Percentiles rank a stretch among this genome's conserved stretches.
phyloP scores from a whole-genome alignment of 2,329 filamentous ascomycete genomes.

The Botrytis porri region DNA sequence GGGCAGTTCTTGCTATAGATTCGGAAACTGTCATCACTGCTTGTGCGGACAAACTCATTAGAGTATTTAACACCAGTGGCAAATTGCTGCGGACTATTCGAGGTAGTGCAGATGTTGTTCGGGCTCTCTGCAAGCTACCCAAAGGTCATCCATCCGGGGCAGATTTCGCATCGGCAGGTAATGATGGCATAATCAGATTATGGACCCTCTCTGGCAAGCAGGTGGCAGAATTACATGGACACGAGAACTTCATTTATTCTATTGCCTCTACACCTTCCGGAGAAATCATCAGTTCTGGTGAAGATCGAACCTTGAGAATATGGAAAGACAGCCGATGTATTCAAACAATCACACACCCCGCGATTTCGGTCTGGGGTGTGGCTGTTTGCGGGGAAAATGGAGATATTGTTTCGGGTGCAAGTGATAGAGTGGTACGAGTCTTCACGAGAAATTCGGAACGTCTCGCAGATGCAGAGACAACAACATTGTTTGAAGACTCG shows the following conservation, averaged over 20 bases:
- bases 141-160: conserved; percentile 73
- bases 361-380: conserved; percentile 93
- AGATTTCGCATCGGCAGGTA: conserved; percentile 92
- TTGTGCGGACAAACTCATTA: conserved; percentile 85
- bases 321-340: conserved; percentile 82
- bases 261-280: conserved; percentile 74
- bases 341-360: conserved; percentile 95
- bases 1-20: conserved; percentile 86
- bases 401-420: conserved; percentile 91
- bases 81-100: conserved; percentile 62
- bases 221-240: conserved; percentile 75
- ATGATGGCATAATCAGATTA: conserved; percentile 82
- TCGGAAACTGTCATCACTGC: conserved; percentile 81
- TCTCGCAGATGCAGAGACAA: conserved; percentile 63
- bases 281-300: conserved; percentile 85
- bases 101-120: conserved; percentile 77
- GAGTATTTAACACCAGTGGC: conserved; percentile 69
- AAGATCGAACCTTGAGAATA: conserved; percentile 88
- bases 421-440: conserved; percentile 79
- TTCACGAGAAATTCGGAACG: conserved; percentile 74
- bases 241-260: conserved; percentile 94
- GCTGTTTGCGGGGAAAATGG: conserved; percentile 78
- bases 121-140: conserved; percentile 83
- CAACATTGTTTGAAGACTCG: conserved; percentile 75
- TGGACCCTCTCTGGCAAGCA: conserved; percentile 80